Percentiles rank a stretch among this genome's conserved stretches.
Evolutionary conservation across 805 yeast species (phyloP).

Genomic region (Zygotorulaspora danielsina): DNA sequence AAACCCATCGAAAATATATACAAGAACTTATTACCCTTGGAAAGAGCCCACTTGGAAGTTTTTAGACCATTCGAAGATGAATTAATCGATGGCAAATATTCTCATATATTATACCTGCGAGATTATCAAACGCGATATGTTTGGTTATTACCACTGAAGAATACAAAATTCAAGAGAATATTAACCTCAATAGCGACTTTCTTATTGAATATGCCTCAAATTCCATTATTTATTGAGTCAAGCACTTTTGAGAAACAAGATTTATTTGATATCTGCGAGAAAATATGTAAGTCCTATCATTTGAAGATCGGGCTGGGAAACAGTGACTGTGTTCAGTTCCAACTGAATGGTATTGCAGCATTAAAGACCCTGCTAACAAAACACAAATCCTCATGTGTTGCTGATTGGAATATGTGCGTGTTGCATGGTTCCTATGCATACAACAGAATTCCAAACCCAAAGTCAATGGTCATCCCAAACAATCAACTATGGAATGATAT

Average conservation of each 20-base stretch:
- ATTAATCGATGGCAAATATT: slow-evolving; percentile 26
- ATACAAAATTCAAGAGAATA: slow-evolving; percentile 22
- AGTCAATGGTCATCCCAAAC: slow-evolving; percentile 25
- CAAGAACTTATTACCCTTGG: slow-evolving; percentile 24
- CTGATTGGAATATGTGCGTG: slow-evolving; percentile 29
- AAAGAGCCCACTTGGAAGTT: slow-evolving; percentile 31
- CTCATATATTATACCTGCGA: slow-evolving; percentile 28
- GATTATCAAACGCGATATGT: slow-evolving; percentile 31
- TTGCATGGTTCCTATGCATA: slow-evolving; percentile 18
- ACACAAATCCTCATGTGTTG: slow-evolving; percentile 22
- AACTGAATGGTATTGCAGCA: slow-evolving; percentile 19
- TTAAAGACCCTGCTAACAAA: slow-evolving; percentile 16
- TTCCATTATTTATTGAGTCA: slow-evolving; percentile 32
- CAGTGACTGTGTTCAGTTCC: slow-evolving; percentile 17
- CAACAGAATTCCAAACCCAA: slow-evolving; percentile 19
- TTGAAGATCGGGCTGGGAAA: slow-evolving; percentile 31
- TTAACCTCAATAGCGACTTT: slow-evolving; percentile 16
- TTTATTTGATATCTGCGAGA: slow-evolving; percentile 29
- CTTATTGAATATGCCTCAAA: slow-evolving; percentile 20
- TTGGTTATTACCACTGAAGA: slow-evolving; percentile 32
- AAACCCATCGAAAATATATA: slow-evolving; percentile 18
- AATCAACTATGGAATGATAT: slow-evolving; percentile 20
- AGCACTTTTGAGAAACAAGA: slow-evolving; percentile 29
- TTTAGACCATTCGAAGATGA: slow-evolving; percentile 25
- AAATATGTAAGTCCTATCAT: slow-evolving; percentile 21